Base-by-base conservation (phyloP, 768 basidiomycete species). In the Mycena metata region DNA sequence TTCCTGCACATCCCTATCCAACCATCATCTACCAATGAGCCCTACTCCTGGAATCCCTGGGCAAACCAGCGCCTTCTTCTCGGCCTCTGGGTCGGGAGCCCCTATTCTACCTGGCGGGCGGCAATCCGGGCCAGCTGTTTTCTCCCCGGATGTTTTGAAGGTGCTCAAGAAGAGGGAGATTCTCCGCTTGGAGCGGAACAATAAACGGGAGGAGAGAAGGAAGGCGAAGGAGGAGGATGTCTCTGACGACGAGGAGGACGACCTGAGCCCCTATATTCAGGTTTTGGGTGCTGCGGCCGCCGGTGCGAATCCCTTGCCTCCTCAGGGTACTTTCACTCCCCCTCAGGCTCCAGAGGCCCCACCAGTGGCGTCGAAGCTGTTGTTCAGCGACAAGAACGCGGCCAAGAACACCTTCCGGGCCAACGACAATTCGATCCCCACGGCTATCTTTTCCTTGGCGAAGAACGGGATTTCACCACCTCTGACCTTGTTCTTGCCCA, bases 381-480 rank as follows among this genome's bases (percentile, higher is more conserved):
- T 65, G 46, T 58, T 65, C 47, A 45, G 30, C 17, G 64, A 65
- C 19, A 7, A 3, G 7, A 46, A 35, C 12, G 64, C 64, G 0
- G 64, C 15, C 23, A 49, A 65, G 56, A 66, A 66, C 16, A 2
- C 41, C 0, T 66, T 66, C 30, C 56, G 30, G 1, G 64, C 64
- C 16, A 5, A 64, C 57, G 49, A 66, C 57, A 52, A 66, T 15
- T 43, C 49, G 6, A 66, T 66, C 17, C 64, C 64, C n/a, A 7
- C 17, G 0, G 49, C 64, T 1, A 24, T 66, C 46, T 58, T 52
- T 35, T 66, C 50, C n/a, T n/a, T 66, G 23, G 64, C 64, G 19
- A 66, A 66, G 57, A 66, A 66, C 39, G 57, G 57, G 2, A 57
- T 65, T 21, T 65, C 64, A 3, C 55, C 64, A 5, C 56, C 56